A percentile compares a stretch with the other conserved stretches of the same genome.
phyloP scores from a whole-genome alignment of 352 stramenopile species.

The Globisporangium splendens region DNA sequence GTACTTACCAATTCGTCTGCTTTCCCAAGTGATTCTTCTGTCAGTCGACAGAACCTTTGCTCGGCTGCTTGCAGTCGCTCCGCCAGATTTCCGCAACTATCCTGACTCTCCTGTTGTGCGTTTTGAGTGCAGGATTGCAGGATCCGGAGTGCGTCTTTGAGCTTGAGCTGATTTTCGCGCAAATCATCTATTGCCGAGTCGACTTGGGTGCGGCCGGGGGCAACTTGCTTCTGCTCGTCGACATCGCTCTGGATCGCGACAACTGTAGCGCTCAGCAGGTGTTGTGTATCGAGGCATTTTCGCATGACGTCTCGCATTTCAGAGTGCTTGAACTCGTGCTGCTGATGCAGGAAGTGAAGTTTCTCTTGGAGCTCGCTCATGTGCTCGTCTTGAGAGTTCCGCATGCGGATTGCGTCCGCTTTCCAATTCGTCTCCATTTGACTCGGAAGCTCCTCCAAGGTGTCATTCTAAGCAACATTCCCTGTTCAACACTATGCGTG shows the following conservation, averaged over 20 bases:
- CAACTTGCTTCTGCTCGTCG: slow-evolving; percentile 28
- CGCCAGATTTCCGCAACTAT: slow-evolving; percentile 22
- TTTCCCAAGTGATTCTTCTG: slow-evolving; percentile 26
- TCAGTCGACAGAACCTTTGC: slow-evolving; percentile 35
- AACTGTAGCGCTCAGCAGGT: slow-evolving; percentile 53
- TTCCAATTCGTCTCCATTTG: slow-evolving; percentile 21
- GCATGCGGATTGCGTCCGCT: slow-evolving; percentile 8
- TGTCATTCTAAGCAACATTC: slow-evolving; percentile 16
- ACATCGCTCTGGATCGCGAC: slow-evolving; percentile 54
- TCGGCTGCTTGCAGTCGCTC: slow-evolving; percentile 39
- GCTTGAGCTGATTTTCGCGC: slow-evolving; percentile 35
- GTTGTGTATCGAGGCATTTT: slow-evolving; percentile 59
- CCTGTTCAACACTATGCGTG: not conserved
- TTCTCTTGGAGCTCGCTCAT: slow-evolving; percentile 22
- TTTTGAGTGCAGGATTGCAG: slow-evolving; percentile 45
- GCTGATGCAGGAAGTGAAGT: not conserved
- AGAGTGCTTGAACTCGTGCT: slow-evolving; percentile 14
- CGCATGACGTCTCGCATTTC: slow-evolving; percentile 41
- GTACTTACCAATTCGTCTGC: slow-evolving; percentile 47
- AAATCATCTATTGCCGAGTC: slow-evolving; percentile 37
- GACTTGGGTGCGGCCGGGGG: slow-evolving; percentile 3
- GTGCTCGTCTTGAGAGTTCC: slow-evolving; percentile 4
- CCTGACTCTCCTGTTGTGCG: slow-evolving; percentile 28
- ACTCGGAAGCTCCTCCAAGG: slow-evolving; percentile 25
- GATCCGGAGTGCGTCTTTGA: slow-evolving; percentile 45